A percentile compares a stretch with the other conserved stretches of the same genome.
These are phyloP conservation scores for Exophiala mesophila DNA, from an alignment of 2,329 filamentous ascomycete species.

Conservation along the genomic window DNA sequence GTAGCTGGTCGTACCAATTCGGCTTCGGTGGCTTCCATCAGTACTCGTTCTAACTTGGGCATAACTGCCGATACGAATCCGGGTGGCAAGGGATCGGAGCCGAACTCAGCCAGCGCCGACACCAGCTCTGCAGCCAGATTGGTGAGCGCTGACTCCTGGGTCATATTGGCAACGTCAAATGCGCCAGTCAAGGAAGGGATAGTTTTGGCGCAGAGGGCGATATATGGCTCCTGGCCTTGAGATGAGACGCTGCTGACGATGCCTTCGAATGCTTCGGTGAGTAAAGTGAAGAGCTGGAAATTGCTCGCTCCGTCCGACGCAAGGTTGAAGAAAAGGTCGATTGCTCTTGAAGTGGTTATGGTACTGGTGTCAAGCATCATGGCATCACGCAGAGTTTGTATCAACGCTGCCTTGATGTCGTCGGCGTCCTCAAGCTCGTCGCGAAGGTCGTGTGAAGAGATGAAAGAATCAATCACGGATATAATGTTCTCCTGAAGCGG, in stretches of 20 bases:
- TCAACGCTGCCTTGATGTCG: conserved; percentile 83
- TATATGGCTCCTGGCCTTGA: conserved; percentile 62
- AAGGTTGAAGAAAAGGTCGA: conserved; percentile 79
- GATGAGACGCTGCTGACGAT: conserved; percentile 55
- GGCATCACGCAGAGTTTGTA: conserved; percentile 77
- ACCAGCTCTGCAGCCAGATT: conserved; percentile 84
- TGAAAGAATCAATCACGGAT: conserved; percentile 62
- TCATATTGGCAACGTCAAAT: conserved; percentile 81
- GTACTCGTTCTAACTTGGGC: conserved; percentile 76
- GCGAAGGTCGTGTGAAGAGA: conserved; percentile 71
- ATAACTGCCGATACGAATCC: conserved; percentile 81
- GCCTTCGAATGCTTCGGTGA: conserved; percentile 87
- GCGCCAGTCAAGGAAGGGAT: conserved; percentile 82
- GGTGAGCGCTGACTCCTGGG: conserved; percentile 76
- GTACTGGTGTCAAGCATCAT: conserved; percentile 74
- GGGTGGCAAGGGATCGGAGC: conserved; percentile 74
- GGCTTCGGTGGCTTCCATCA: conserved; percentile 80
- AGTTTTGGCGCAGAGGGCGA: conserved; percentile 75
- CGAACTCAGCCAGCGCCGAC: conserved; percentile 73
- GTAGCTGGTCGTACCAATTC: conserved; percentile 84
- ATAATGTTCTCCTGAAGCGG: conserved; percentile 59
- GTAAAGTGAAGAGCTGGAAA: conserved; percentile 82
- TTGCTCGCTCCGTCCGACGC: conserved; percentile 84
- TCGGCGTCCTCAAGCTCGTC: conserved; percentile 78
- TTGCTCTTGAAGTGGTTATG: conserved; percentile 65